Conservation (phyloP, 2,329 filamentous ascomycete genomes). For the Hymenoscyphus infarciens region DNA sequence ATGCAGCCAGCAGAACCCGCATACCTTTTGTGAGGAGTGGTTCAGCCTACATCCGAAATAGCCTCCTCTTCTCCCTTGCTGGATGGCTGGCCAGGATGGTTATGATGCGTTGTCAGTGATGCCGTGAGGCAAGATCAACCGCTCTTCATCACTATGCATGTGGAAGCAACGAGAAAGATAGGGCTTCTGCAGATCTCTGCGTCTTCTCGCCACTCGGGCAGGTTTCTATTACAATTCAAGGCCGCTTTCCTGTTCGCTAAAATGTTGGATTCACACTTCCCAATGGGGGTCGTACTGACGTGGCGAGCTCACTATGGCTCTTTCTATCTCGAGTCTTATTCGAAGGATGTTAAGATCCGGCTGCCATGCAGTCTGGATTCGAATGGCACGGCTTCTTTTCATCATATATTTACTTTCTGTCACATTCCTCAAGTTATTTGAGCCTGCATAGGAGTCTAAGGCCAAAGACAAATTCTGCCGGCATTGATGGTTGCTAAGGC, state of each 20-base stretch:
- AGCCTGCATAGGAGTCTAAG: slow-evolving; percentile 13
- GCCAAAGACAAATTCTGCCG: slow-evolving; percentile 11
- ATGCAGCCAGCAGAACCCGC: slow-evolving; percentile 23
- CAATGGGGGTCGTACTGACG: slow-evolving; percentile 31
- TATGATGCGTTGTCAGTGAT: slow-evolving; percentile 33
- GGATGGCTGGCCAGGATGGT: slow-evolving; percentile 18
- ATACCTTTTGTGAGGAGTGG: slow-evolving; percentile 19
- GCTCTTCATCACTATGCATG: slow-evolving; percentile 30
- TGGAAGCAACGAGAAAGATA: slow-evolving; percentile 25
- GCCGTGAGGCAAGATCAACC: slow-evolving; percentile 24
- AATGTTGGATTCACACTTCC: slow-evolving; percentile 23
- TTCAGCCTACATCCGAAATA: slow-evolving; percentile 15
- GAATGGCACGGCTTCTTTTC: slow-evolving; percentile 22
- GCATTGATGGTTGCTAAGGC: slow-evolving; percentile 1
- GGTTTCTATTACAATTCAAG: slow-evolving; percentile 17
- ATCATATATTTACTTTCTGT: slow-evolving; percentile 16
- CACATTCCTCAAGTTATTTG: slow-evolving; percentile 24
- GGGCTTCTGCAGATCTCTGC: slow-evolving; percentile 27
- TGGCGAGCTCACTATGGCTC: slow-evolving; percentile 34
- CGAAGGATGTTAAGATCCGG: slow-evolving; percentile 21
- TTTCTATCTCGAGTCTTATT: slow-evolving; percentile 22
- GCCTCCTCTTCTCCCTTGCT: slow-evolving; percentile 11
- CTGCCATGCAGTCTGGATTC: slow-evolving; percentile 20
- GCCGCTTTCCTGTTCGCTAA: slow-evolving; percentile 26
- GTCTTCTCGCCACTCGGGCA: slow-evolving; percentile 25